Conservation (phyloP, 345 rosid genomes). For the Kernera saxatilis region DNA sequence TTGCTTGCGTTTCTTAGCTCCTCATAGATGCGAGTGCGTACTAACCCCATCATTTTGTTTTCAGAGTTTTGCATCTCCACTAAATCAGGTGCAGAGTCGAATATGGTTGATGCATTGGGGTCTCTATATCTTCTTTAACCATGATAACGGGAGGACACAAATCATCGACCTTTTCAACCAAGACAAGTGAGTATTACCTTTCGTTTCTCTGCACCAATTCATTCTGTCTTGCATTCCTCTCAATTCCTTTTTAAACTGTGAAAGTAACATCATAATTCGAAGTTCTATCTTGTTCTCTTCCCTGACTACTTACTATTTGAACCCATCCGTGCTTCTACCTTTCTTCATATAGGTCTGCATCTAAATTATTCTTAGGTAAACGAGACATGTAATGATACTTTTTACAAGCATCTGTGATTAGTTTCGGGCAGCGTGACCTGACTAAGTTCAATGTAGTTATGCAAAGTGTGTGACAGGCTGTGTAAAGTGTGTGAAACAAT, state of each 20-base stretch:
- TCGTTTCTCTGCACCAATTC: background rate
- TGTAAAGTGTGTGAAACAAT: background rate
- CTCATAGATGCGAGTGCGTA: background rate
- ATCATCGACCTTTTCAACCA: conserved; percentile 94
- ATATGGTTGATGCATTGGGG: conserved; percentile 99
- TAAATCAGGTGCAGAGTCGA: conserved; percentile 81
- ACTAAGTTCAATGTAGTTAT: no score
- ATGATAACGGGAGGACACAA: conserved; percentile 92
- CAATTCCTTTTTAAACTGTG: no score
- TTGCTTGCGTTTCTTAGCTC: background rate
- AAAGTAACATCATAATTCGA: no score
- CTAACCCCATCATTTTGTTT: background rate
- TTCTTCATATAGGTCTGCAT: background rate
- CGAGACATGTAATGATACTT: no score
- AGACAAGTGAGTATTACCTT: conserved; percentile 99
- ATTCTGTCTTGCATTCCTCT: no score
- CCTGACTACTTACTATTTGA: no score
- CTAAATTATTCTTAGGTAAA: no score
- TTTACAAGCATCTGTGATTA: no score
- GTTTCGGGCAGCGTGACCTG: background rate
- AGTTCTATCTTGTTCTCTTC: no score
- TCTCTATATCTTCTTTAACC: conserved; percentile 91
- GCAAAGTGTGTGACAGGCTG: background rate
- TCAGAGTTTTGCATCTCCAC: conserved; percentile 53
- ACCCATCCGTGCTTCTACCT: no score